Evolutionary conservation across 2,329 filamentous ascomycete genomes (phyloP).

Genomic region (Berkeleyomyces basicola): DNA sequence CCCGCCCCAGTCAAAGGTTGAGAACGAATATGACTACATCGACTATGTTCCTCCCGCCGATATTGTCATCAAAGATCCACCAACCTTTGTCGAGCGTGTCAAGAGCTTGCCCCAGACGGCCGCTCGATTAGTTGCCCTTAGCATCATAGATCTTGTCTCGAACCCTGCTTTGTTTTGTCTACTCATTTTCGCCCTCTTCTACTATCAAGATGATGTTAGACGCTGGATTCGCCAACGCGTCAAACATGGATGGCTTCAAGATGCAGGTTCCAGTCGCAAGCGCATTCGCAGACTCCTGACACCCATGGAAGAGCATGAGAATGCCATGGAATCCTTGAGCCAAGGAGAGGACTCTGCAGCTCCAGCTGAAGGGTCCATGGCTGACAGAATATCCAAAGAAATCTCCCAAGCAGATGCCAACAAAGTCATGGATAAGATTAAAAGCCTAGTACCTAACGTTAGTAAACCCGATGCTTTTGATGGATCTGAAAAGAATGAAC

Average conservation of each 20-base stretch:
- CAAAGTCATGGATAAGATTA: neutral
- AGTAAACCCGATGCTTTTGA: neutral
- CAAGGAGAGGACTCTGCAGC: neutral
- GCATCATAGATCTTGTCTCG: slow-evolving; percentile 37
- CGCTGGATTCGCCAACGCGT: slow-evolving; percentile 17
- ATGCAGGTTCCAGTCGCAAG: slow-evolving; percentile 8
- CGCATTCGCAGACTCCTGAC: slow-evolving; percentile 9
- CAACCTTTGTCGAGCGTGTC: slow-evolving; percentile 33
- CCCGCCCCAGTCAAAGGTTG: slow-evolving; percentile 14
- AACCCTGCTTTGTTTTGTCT: slow-evolving; percentile 36
- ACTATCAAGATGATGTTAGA: slow-evolving; percentile 30
- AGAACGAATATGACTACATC: slow-evolving; percentile 19
- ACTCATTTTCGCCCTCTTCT: slow-evolving; percentile 26
- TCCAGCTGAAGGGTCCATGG: neutral
- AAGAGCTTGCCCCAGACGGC: slow-evolving; percentile 34
- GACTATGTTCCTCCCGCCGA: slow-evolving; percentile 20
- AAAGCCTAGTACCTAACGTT: neutral
- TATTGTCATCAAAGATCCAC: slow-evolving; percentile 19
- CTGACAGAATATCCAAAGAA: neutral
- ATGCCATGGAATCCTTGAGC: slow-evolving; percentile 3
- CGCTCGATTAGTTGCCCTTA: slow-evolving; percentile 17
- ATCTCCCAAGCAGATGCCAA: neutral
- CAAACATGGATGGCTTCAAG: slow-evolving; percentile 7
- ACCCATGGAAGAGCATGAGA: slow-evolving; percentile 10
- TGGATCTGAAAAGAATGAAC: neutral